phyloP scores from a whole-genome alignment of 2,329 filamentous ascomycete species.

The Scorias spongiosa region DNA sequence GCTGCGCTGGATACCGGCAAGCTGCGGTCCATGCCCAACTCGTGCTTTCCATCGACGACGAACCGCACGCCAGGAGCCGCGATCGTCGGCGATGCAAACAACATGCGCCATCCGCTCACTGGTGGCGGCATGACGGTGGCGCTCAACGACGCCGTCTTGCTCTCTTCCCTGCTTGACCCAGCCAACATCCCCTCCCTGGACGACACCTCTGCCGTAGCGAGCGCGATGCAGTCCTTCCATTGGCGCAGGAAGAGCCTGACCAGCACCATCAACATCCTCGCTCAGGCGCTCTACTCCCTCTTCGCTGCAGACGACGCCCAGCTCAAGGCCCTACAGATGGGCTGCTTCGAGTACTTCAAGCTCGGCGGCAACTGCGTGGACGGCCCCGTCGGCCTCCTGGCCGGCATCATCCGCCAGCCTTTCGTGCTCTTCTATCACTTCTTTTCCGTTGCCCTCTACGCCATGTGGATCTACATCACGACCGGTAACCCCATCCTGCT shows the following conservation, averaged over 20 bases:
- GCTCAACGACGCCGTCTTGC: slow-evolving; percentile 75
- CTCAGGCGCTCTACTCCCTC: slow-evolving; percentile 78
- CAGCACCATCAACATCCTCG: slow-evolving; percentile 92
- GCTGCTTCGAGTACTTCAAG: slow-evolving; percentile 89
- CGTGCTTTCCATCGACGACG: slow-evolving; percentile 69
- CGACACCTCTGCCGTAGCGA: slow-evolving; percentile 49
- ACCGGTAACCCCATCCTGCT: slow-evolving; percentile 27
- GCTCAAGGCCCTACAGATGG: slow-evolving; percentile 65
- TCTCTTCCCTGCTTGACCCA: slow-evolving; percentile 60
- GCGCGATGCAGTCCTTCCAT: slow-evolving; percentile 63
- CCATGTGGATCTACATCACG: slow-evolving; percentile 55
- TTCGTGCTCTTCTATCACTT: slow-evolving; percentile 78
- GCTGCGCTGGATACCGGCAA: slow-evolving; percentile 61
- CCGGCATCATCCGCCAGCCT: slow-evolving; percentile 64
- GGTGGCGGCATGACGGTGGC: slow-evolving; percentile 97
- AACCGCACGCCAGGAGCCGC: slow-evolving; percentile 58
- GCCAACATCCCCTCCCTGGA: slow-evolving; percentile 51
- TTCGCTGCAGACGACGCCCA: slow-evolving; percentile 74
- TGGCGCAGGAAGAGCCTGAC: slow-evolving; percentile 72
- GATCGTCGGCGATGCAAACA: slow-evolving; percentile 84
- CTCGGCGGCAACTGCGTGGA: slow-evolving; percentile 54
- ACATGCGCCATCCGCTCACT: slow-evolving; percentile 98
- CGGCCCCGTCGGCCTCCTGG: slow-evolving; percentile 68
- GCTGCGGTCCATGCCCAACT: slow-evolving; percentile 89
- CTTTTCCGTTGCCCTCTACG: slow-evolving; percentile 79